Evolutionary conservation across 106 monocot genomes (phyloP).

Genomic region (Dendrobium catenatum): DNA sequence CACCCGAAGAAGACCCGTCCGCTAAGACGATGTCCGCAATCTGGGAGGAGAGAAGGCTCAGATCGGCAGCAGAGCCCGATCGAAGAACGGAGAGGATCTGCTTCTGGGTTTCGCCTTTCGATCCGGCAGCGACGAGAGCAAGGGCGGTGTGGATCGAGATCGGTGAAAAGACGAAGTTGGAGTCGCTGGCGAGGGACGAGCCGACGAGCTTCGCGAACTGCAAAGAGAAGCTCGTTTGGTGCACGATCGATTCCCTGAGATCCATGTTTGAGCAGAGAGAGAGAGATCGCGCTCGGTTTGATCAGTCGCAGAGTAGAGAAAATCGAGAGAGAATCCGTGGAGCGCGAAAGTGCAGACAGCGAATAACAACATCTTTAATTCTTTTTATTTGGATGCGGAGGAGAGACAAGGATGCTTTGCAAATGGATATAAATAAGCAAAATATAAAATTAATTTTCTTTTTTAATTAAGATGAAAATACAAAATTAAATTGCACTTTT

Average conservation of each 20-base stretch:
- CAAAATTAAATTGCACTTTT: no score
- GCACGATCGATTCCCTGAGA: conserved; percentile 21
- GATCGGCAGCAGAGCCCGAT: conserved; percentile 17
- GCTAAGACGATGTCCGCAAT: conserved; percentile 37
- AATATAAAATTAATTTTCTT: no score
- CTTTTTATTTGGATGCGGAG: no score
- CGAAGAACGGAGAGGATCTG: conserved; percentile 38
- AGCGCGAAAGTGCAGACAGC: no score
- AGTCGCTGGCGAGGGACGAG: not conserved
- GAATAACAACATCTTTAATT: no score
- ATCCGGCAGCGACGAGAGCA: conserved; percentile 45
- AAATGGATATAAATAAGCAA: no score
- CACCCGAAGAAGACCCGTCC: conserved; percentile 50
- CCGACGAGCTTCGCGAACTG: conserved; percentile 23
- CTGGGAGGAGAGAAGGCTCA: conserved; percentile 47
- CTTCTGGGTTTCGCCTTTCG: conserved; percentile 33
- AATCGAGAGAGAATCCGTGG: not conserved
- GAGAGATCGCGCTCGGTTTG: not conserved
- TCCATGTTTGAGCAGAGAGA: conserved; percentile 12
- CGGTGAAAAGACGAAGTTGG: conserved; percentile 61
- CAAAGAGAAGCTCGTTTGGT: conserved; percentile 52
- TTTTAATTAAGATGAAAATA: no score
- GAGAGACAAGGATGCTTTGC: no score
- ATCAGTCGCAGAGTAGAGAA: not conserved
- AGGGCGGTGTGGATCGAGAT: conserved; percentile 51